Conservation (phyloP, 2,329 filamentous ascomycete species). For the Fusarium sp. region DNA sequence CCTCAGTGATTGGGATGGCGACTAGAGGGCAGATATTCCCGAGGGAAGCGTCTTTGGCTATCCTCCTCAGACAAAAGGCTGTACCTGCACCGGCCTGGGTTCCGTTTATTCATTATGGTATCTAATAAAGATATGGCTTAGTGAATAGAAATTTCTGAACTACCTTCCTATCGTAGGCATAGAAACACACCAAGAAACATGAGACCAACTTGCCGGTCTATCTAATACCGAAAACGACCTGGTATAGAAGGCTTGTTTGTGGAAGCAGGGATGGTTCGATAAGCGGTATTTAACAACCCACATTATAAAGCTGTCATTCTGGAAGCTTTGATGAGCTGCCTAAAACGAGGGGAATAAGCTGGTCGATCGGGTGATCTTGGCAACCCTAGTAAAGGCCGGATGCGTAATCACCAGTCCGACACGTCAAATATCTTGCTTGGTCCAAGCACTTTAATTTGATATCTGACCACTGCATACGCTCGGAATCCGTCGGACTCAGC, state of each 20-base stretch:
- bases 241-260: conserved; percentile 59
- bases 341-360: conserved; percentile 64
- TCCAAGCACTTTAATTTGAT: conserved; percentile 68
- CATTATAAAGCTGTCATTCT: neutral
- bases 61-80: neutral
- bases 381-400: conserved; percentile 68
- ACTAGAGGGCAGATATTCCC: neutral
- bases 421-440: conserved; percentile 60
- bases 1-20: fast-evolving
- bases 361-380: conserved; percentile 66
- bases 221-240: conserved; percentile 45
- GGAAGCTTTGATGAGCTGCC: conserved; percentile 1
- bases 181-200: fast-evolving
- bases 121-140: fast-evolving
- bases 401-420: conserved; percentile 66
- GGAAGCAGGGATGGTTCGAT: conserved; percentile 54
- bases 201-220: fast-evolving
- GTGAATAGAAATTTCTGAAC: fast-evolving
- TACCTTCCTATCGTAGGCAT: fast-evolving
- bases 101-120: neutral
- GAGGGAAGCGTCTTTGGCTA: neutral
- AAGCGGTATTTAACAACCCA: conserved; percentile 28
- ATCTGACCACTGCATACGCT: conserved; percentile 66
- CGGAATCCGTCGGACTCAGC: conserved; percentile 61
- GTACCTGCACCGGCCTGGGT: neutral